These are phyloP conservation scores for Pichia terricola DNA, from an alignment of 1,139 yeast genomes.

Conservation along the genomic window DNA sequence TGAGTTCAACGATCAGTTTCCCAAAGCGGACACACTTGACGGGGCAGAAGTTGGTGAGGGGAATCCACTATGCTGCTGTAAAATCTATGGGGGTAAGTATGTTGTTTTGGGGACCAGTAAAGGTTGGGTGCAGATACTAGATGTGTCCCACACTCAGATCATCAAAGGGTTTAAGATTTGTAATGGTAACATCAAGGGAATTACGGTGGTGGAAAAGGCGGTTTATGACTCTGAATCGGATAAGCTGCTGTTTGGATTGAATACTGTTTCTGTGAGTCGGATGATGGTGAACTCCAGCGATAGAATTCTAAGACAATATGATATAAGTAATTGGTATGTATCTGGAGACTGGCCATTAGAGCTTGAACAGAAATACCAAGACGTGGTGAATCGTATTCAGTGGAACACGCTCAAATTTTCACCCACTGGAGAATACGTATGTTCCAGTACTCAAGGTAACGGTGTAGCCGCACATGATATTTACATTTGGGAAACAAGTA, in stretches of 20 bases:
- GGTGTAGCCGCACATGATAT: conserved; percentile 82
- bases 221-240: not conserved
- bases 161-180: conserved; percentile 49
- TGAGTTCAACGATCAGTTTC: not conserved
- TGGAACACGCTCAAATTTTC: conserved; percentile 81
- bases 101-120: conserved; percentile 70
- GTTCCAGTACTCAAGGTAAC: conserved; percentile 83
- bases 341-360: conserved; percentile 45
- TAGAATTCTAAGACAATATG: conserved; percentile 65
- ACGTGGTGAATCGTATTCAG: conserved; percentile 77
- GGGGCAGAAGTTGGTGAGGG: conserved; percentile 11
- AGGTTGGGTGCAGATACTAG: conserved; percentile 60
- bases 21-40: conserved; percentile 10
- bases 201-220: conserved; percentile 47
- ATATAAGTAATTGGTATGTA: conserved; percentile 23
- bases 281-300: conserved; percentile 77
- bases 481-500: conserved; percentile 85
- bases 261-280: conserved; percentile 18
- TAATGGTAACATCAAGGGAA: conserved; percentile 62
- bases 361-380: conserved; percentile 78
- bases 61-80: conserved; percentile 22
- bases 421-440: conserved; percentile 72
- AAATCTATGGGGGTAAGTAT: conserved; percentile 39
- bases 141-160: conserved; percentile 24
- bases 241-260: conserved; percentile 34